These are phyloP conservation scores for Xylaria nigripes DNA, from an alignment of 495 filamentous ascomycete genomes.

Conservation along the genomic window DNA sequence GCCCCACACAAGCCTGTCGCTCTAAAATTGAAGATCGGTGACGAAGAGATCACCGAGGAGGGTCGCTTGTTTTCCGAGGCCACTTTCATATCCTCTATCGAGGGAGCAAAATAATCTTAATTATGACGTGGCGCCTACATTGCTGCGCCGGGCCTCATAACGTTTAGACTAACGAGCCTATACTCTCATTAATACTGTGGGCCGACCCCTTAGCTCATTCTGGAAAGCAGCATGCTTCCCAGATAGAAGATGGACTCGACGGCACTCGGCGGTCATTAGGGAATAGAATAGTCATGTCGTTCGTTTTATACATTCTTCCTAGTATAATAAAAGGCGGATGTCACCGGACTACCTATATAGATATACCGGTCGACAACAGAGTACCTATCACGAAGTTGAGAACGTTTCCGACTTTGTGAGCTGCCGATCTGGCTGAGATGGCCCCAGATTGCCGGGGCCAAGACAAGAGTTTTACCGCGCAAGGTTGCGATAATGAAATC, in stretches of 20 bases:
- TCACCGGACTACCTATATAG: too few species aligned
- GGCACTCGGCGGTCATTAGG: too few species aligned
- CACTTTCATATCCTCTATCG: conserved; percentile 69
- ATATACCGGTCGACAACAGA: too few species aligned
- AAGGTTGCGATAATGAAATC: background rate
- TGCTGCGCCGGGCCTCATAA: background rate
- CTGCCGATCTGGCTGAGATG: background rate
- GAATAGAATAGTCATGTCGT: too few species aligned
- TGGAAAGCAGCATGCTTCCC: background rate
- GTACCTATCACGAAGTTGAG: background rate
- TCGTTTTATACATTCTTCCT: too few species aligned
- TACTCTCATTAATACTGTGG: background rate
- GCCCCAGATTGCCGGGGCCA: background rate
- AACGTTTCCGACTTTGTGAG: background rate
- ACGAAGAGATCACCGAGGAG: conserved; percentile 65
- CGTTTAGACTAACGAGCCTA: background rate
- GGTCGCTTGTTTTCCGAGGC: conserved; percentile 76
- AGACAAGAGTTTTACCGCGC: background rate
- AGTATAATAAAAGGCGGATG: too few species aligned
- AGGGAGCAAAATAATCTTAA: conserved; percentile 8
- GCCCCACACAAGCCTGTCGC: conserved; percentile 50
- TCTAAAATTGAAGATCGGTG: conserved; percentile 76
- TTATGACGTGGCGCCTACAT: background rate
- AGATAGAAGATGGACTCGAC: background rate
- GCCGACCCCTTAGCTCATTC: background rate